These are phyloP conservation scores for Sindora glabra DNA, from an alignment of 306 rosid genomes.

Conservation along the genomic window DNA sequence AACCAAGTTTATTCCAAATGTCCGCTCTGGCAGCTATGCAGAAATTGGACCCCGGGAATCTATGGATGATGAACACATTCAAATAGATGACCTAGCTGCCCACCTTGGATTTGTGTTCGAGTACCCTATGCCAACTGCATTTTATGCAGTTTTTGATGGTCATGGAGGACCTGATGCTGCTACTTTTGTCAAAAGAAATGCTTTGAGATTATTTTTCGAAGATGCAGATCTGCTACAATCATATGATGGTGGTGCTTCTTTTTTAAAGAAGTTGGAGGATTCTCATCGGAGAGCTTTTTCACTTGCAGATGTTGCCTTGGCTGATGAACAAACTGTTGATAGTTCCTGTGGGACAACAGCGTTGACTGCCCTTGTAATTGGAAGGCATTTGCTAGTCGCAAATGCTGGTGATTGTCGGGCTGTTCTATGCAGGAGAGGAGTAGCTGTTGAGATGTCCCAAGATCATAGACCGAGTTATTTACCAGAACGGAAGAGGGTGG, in stretches of 20 bases:
- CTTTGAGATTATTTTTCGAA: conserved; percentile 68
- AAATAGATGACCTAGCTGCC: conserved; percentile 68
- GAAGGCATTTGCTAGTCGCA: conserved; percentile 78
- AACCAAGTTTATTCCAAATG: conserved; percentile 42
- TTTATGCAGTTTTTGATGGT: conserved; percentile 92
- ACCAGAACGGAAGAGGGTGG: conserved; percentile 63
- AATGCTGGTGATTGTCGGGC: conserved; percentile 98
- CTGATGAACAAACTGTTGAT: conserved; percentile 51
- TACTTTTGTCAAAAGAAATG: conserved; percentile 65
- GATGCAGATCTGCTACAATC: conserved; percentile 55
- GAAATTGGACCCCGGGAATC: conserved; percentile 64
- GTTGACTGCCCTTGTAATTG: conserved; percentile 72
- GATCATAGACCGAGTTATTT: conserved; percentile 61
- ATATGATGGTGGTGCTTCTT: conserved; percentile 39
- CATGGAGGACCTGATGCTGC: conserved; percentile 96
- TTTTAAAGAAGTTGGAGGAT: conserved; percentile 53
- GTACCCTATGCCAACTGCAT: conserved; percentile 49
- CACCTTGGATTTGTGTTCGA: conserved; percentile 48
- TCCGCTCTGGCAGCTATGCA: conserved; percentile 70
- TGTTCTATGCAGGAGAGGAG: conserved; percentile 78
- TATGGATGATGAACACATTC: conserved; percentile 90
- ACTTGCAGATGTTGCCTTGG: conserved; percentile 75
- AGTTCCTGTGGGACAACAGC: conserved; percentile 88
- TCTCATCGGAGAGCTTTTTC: conserved; percentile 68
- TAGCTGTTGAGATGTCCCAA: conserved; percentile 69